Base-by-base conservation (phyloP, 306 rosid species). In the Hippophae gyantsensis region DNA sequence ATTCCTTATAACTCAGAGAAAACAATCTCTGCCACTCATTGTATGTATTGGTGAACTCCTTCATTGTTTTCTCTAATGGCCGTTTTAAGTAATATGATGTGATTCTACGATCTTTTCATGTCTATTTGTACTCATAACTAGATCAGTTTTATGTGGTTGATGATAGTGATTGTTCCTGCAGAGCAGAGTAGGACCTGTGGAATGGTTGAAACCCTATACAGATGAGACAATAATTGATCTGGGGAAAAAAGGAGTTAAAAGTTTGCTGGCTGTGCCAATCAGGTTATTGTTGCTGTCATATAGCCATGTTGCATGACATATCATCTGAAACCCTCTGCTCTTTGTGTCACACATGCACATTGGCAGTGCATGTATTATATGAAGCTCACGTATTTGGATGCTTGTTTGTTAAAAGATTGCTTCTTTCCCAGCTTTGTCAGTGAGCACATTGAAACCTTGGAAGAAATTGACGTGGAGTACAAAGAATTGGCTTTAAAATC, bases 151-250 rank as follows among this genome's bases (percentile, higher is more conserved):
- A 18, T 18, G 23, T 18, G 66, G 48, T 64, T 76, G 57, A 53
- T 61, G 50, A 47, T 56, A 13, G 38, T 52, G 45, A 65, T 60
- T 72, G 58, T 54, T 67, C 54, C 65, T 73, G 62, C 96, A 92
- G 99, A 92, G 96, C 76, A 81, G 98, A 78, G 98, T 92, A 69
- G 98, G 98, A 58, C 98, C 98, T 5, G 98, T 92, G 68, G 98
- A 92, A 75, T 92, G 98, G 98, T 73, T 92, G 72, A 92, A 84
- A 71, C 98, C 98, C 18, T 92, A 92, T 52, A 92, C 98, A 2
- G 99, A 92, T 53, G 96, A 88, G 62, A 92, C 99, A 55, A 85
- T 88, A 72, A 54, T 92, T 79, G 99, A 92, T 69, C 96, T 92
- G 44, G 99, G 99, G 60, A 72, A 82, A 75, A 85, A 66, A 72